These are phyloP conservation scores for Russula abietina DNA, from an alignment of 768 basidiomycete genomes.

Conservation along the genomic window DNA sequence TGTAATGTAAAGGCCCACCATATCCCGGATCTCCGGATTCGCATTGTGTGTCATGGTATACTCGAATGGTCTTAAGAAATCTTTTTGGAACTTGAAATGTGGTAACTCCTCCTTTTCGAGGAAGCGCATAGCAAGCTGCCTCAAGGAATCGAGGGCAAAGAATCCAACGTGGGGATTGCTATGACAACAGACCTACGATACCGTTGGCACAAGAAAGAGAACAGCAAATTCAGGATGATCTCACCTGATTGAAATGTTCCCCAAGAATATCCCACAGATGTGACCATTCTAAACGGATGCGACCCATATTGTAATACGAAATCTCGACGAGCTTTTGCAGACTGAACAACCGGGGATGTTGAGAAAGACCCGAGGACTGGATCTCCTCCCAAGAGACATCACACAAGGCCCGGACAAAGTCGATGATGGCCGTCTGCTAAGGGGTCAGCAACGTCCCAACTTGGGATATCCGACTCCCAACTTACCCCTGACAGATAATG, in stretches of 20 bases:
- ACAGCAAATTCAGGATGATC: constrained; percentile 11
- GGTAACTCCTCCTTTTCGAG: constrained; percentile 97
- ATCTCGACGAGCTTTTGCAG: constrained; percentile 98
- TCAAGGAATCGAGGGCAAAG: constrained; percentile 93
- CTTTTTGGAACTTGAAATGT: constrained; percentile 99
- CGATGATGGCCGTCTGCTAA: constrained; percentile 85
- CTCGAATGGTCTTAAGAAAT: constrained; percentile 97
- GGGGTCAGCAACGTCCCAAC: constrained; percentile 9
- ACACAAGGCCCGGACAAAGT: constrained; percentile 93
- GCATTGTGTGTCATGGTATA: constrained; percentile 96
- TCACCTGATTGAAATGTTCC: constrained; percentile 96
- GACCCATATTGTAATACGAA: constrained; percentile 98
- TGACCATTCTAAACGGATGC: constrained; percentile 97
- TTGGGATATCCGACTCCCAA: constrained; percentile 17
- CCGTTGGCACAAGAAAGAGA: constrained; percentile 10
- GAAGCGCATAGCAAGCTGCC: constrained; percentile 97
- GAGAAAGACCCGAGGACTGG: constrained; percentile 90
- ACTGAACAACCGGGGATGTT: constrained; percentile 93
- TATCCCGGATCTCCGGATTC: constrained; percentile 92
- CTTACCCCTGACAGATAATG: constrained; percentile 91
- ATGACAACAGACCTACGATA: constrained; percentile 87
- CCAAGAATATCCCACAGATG: constrained; percentile 97
- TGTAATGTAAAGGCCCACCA: constrained; percentile 47
- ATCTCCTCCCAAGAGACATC: constrained; percentile 99
- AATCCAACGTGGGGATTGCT: constrained; percentile 94